phyloP scores from a whole-genome alignment of 2,329 filamentous ascomycete species.

The Penicillium sp. region DNA sequence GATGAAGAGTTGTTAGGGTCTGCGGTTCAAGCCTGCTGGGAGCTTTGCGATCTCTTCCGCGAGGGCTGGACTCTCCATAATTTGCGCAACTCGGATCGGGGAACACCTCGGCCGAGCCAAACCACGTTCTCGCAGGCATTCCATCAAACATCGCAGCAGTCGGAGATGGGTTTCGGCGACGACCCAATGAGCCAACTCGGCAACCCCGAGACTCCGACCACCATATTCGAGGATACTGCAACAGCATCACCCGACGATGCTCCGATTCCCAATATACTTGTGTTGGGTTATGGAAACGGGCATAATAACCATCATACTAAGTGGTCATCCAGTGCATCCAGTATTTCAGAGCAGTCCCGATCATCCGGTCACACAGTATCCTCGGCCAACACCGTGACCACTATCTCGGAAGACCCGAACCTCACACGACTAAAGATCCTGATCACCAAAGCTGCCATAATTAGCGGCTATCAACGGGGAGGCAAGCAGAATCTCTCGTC shows the following conservation, averaged over 20 bases:
- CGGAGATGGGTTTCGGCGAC: slow-evolving; percentile 33
- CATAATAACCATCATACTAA: slow-evolving; percentile 48
- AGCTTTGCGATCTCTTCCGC: slow-evolving; percentile 87
- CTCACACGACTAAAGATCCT: slow-evolving; percentile 74
- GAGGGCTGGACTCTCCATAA: slow-evolving; percentile 83
- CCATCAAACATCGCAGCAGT: slow-evolving; percentile 49
- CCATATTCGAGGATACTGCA: slow-evolving; percentile 90
- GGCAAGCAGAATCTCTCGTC: slow-evolving; percentile 59
- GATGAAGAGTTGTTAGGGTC: slow-evolving; percentile 84
- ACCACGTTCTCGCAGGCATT: slow-evolving; percentile 65
- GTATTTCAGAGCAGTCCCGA: slow-evolving; percentile 75
- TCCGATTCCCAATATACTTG: slow-evolving; percentile 80
- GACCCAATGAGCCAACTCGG: slow-evolving; percentile 26
- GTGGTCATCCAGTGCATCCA: slow-evolving; percentile 80
- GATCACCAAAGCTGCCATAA: slow-evolving; percentile 80
- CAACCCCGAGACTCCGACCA: slow-evolving; percentile 83
- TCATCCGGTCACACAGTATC: slow-evolving; percentile 50
- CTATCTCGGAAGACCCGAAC: slow-evolving; percentile 66
- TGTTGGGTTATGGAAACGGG: slow-evolving; percentile 68
- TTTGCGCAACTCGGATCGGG: slow-evolving; percentile 67
- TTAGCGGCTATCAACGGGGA: slow-evolving; percentile 71
- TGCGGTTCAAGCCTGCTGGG: slow-evolving; percentile 91
- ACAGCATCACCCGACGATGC: slow-evolving; percentile 78
- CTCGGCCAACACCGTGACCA: slow-evolving; percentile 45
- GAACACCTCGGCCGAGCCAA: slow-evolving; percentile 79